phyloP scores from a whole-genome alignment of 805 yeast genomes.

The Ogataea wickerhamii region DNA sequence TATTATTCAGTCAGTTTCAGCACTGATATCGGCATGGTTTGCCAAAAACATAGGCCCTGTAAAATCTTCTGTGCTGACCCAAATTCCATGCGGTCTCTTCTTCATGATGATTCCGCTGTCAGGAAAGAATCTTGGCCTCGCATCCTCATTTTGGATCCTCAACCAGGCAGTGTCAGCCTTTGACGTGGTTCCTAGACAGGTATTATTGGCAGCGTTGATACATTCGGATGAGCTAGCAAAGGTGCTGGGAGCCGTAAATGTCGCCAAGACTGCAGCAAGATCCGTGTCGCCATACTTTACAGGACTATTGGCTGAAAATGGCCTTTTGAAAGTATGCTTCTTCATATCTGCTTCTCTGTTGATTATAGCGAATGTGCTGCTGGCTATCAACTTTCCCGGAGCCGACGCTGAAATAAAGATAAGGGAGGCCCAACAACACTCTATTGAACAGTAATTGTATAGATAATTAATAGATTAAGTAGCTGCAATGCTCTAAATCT shows the following conservation, averaged over 20 bases:
- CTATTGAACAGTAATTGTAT: slow-evolving; percentile 11
- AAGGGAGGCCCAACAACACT: slow-evolving; percentile 18
- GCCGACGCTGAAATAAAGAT: slow-evolving; percentile 33
- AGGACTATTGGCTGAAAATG: slow-evolving; percentile 61
- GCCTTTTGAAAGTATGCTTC: slow-evolving; percentile 47
- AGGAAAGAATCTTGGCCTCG: slow-evolving; percentile 33
- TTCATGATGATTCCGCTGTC: slow-evolving; percentile 51
- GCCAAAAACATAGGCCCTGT: slow-evolving; percentile 74
- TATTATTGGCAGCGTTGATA: slow-evolving; percentile 66
- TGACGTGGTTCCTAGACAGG: slow-evolving; percentile 92
- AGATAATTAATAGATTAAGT: not conserved
- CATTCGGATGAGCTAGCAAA: slow-evolving; percentile 60
- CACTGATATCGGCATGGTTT: slow-evolving; percentile 71
- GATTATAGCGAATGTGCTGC: slow-evolving; percentile 44
- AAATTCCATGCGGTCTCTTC: slow-evolving; percentile 72
- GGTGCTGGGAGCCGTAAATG: slow-evolving; percentile 82
- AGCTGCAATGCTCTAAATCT: slow-evolving; percentile 10
- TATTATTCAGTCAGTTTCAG: slow-evolving; percentile 60
- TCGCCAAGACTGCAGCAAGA: slow-evolving; percentile 81
- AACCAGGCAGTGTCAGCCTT: slow-evolving; percentile 68
- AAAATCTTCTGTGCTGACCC: slow-evolving; percentile 67
- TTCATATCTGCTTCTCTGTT: slow-evolving; percentile 49
- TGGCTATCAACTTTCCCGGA: slow-evolving; percentile 40
- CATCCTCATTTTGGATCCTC: slow-evolving; percentile 49
- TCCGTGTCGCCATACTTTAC: slow-evolving; percentile 79